phyloP scores from a whole-genome alignment of 2,329 filamentous ascomycete species.

The Xylariaceae sp. region DNA sequence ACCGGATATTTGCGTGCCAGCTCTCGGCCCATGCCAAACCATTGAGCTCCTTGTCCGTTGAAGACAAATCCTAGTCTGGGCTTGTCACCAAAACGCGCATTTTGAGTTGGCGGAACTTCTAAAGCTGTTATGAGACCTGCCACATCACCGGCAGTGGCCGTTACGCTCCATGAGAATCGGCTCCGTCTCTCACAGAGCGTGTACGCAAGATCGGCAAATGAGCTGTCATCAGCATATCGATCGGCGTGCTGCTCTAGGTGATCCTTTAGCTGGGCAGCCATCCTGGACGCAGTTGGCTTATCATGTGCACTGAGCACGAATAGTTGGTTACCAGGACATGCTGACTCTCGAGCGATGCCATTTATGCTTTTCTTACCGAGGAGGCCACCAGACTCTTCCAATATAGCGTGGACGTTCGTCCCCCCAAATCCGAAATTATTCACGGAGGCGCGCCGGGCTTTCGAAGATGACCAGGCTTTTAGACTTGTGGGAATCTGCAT shows the following conservation, averaged over 20 bases:
- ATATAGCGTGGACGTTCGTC: conserved; percentile 45
- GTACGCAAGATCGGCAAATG: not conserved
- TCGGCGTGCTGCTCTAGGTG: not conserved
- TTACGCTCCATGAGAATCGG: conserved; percentile 4
- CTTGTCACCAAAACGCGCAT: not conserved
- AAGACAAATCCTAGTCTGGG: conserved; percentile 30
- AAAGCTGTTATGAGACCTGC: too few relatives aligned
- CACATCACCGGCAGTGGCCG: too few relatives aligned
- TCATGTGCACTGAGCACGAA: conserved; percentile 21
- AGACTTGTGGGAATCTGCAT: too few relatives aligned
- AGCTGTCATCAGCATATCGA: too few relatives aligned
- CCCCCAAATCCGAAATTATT: conserved; percentile 50
- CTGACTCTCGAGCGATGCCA: too few relatives aligned
- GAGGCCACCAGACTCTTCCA: too few relatives aligned
- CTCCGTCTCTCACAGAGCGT: conserved; percentile 17
- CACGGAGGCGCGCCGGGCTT: conserved; percentile 36
- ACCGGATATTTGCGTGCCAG: conserved; percentile 13
- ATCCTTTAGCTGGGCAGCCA: not conserved
- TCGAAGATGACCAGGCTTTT: conserved; percentile 22
- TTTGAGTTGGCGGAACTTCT: too few relatives aligned
- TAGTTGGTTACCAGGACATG: too few relatives aligned
- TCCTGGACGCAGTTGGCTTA: not conserved
- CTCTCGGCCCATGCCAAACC: conserved; percentile 34
- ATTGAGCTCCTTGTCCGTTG: conserved; percentile 36
- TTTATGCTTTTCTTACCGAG: too few relatives aligned